Conservation (phyloP, 176 grass and related monocot genomes). For the Carex myosuroides region DNA sequence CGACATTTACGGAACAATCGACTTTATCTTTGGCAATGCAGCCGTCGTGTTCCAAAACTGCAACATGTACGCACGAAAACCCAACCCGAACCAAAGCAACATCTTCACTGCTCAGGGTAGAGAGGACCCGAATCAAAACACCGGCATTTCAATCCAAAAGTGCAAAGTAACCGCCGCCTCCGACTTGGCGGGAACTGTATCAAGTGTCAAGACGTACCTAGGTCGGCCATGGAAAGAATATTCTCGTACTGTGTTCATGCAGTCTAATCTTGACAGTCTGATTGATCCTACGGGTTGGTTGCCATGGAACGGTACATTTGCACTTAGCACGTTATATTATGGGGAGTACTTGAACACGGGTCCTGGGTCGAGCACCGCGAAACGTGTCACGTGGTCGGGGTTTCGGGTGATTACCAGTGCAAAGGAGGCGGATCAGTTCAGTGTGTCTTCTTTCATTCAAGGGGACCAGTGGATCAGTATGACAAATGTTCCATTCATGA, state of each 20-base stretch:
- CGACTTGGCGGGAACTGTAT: slow-evolving; percentile 35
- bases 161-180: slow-evolving; percentile 60
- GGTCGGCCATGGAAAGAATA: slow-evolving; percentile 76
- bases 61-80: slow-evolving; percentile 65
- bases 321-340: slow-evolving; percentile 67
- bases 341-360: slow-evolving; percentile 68
- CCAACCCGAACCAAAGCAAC: slow-evolving; percentile 51
- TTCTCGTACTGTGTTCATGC: slow-evolving; percentile 57
- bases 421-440: slow-evolving; percentile 43
- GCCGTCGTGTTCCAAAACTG: slow-evolving; percentile 62
- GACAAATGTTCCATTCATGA: slow-evolving; percentile 44
- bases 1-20: slow-evolving; percentile 76
- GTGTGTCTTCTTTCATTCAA: slow-evolving; percentile 50
- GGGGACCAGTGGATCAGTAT: slow-evolving; percentile 60
- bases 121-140: slow-evolving; percentile 81
- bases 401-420: slow-evolving; percentile 47
- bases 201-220: slow-evolving; percentile 40
- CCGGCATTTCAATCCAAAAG: slow-evolving; percentile 60
- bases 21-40: slow-evolving; percentile 76
- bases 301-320: slow-evolving; percentile 49
- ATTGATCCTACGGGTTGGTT: slow-evolving; percentile 54
- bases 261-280: slow-evolving; percentile 42
- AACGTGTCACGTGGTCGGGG: slow-evolving; percentile 45
- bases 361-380: slow-evolving; percentile 28
- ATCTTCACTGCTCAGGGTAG: slow-evolving; percentile 63